A percentile compares a stretch with the other conserved stretches of the same genome.
These are phyloP conservation scores for Fusarium drepaniforme DNA, from an alignment of 2,329 filamentous ascomycete genomes.

Conservation along the genomic window DNA sequence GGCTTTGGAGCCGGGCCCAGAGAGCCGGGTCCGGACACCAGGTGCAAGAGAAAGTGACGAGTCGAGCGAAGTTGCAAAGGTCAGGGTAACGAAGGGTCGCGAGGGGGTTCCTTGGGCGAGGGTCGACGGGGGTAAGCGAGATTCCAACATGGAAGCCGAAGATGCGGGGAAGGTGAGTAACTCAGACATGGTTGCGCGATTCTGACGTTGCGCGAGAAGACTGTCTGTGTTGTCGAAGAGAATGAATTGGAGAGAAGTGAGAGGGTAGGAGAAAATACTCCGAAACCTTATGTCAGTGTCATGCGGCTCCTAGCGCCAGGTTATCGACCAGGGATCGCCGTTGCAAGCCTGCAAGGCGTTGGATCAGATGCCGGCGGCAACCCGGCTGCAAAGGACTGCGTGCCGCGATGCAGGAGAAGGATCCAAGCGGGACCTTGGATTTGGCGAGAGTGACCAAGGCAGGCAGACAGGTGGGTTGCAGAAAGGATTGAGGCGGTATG, in stretches of 20 bases:
- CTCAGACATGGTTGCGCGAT: constrained; percentile 47
- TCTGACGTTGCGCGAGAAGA: neutral
- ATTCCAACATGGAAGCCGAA: constrained; percentile 48
- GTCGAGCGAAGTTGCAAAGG: constrained; percentile 93
- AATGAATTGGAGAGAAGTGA: neutral
- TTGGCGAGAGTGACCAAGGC: neutral
- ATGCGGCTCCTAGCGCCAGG: constrained; percentile 9
- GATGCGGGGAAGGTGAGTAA: constrained; percentile 49
- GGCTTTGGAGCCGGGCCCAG: constrained; percentile 84
- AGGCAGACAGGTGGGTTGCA: neutral
- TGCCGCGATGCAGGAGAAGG: constrained; percentile 4
- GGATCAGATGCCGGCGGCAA: constrained; percentile 32
- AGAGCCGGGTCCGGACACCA: constrained; percentile 85
- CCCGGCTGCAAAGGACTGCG: constrained; percentile 4
- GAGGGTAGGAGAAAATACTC: neutral
- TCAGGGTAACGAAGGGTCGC: constrained; percentile 77
- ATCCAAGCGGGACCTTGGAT: constrained; percentile 3
- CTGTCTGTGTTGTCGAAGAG: neutral
- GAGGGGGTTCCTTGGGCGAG: neutral
- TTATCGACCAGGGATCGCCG: constrained; percentile 10
- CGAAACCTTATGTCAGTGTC: neutral
- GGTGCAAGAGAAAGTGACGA: constrained; percentile 81
- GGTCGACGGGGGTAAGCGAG: constrained; percentile 46
- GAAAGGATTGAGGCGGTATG: neutral
- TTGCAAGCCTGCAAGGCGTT: constrained; percentile 2